Evolutionary conservation across 75 land plant genomes (phyloP).

Genomic region (Ceratopteris richardii): DNA sequence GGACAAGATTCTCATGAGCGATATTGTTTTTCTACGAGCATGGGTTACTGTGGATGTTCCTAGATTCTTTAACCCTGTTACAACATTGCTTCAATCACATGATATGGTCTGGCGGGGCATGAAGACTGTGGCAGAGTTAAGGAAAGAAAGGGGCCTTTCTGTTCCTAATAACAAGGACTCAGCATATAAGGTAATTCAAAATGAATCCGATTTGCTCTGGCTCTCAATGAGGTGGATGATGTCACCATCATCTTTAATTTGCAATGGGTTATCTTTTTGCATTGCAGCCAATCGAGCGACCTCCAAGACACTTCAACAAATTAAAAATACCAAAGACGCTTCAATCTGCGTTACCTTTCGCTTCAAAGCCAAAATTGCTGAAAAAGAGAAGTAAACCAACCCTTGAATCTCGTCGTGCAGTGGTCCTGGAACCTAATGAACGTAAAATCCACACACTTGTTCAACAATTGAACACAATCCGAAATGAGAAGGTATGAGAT

Average conservation of each 20-base stretch:
- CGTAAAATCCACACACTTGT: constrained; percentile 70
- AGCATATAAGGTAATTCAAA: constrained; percentile 66
- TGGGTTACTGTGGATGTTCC: constrained; percentile 90
- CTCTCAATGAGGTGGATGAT: too few relatives aligned
- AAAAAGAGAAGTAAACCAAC: constrained; percentile 37
- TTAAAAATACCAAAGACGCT: constrained; percentile 68
- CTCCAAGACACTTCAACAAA: constrained; percentile 70
- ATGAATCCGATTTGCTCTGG: too few relatives aligned
- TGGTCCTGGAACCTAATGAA: constrained; percentile 87
- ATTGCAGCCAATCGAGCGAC: constrained; percentile 66
- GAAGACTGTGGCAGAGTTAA: constrained; percentile 90
- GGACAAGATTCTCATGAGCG: constrained; percentile 89
- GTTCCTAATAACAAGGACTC: constrained; percentile 88
- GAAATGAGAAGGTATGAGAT: constrained; percentile 80
- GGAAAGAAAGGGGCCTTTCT: constrained; percentile 52
- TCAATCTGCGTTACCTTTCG: constrained; percentile 78
- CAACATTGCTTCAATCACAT: constrained; percentile 77
- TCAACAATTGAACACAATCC: constrained; percentile 63
- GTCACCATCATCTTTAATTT: too few relatives aligned
- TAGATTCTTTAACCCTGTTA: constrained; percentile 66
- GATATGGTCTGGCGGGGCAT: constrained; percentile 79
- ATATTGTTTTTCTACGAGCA: constrained; percentile 86
- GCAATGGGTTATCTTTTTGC: neutral
- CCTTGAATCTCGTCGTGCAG: constrained; percentile 60
- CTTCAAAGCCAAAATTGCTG: constrained; percentile 72